Conservation (phyloP, 768 basidiomycete genomes). For the Leucosporidium yakuticum region DNA sequence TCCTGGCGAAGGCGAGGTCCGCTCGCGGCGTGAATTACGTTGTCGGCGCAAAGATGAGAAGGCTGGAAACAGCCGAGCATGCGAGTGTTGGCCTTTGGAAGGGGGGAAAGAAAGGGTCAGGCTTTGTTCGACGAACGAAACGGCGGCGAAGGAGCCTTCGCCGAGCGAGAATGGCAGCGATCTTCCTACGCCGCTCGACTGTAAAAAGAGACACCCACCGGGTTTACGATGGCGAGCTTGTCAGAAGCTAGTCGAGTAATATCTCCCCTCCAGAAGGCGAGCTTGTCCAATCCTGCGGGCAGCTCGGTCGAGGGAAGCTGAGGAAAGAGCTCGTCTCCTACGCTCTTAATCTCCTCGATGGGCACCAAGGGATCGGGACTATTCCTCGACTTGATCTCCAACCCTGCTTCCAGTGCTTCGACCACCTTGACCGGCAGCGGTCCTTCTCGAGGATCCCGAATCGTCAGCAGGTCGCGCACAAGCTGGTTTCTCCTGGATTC, state of each 20-base stretch:
- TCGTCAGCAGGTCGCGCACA: constrained; percentile 1
- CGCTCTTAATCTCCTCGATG: not conserved
- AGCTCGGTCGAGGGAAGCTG: not conserved
- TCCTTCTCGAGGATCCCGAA: not conserved
- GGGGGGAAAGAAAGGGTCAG: no score
- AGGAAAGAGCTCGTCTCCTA: not conserved
- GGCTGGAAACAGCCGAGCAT: constrained; percentile 19
- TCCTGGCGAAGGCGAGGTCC: not conserved
- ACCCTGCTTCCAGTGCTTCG: not conserved
- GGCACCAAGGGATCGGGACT: not conserved
- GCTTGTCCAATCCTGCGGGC: not conserved
- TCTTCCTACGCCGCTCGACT: no score
- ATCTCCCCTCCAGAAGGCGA: constrained; percentile 6
- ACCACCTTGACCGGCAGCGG: not conserved
- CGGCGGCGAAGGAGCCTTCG: no score
- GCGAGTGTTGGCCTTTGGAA: not conserved
- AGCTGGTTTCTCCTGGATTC: not conserved
- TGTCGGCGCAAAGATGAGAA: constrained; percentile 8
- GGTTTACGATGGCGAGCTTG: constrained; percentile 6
- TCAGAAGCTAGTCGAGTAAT: constrained; percentile 1
- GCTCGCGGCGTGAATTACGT: constrained; percentile 10
- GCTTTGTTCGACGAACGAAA: no score
- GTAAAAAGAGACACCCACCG: not conserved
- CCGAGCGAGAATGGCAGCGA: no score
- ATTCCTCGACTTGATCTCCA: not conserved